These are phyloP conservation scores for Leptomonas seymouri DNA, from an alignment of 208 protist genomes.

Conservation along the genomic window DNA sequence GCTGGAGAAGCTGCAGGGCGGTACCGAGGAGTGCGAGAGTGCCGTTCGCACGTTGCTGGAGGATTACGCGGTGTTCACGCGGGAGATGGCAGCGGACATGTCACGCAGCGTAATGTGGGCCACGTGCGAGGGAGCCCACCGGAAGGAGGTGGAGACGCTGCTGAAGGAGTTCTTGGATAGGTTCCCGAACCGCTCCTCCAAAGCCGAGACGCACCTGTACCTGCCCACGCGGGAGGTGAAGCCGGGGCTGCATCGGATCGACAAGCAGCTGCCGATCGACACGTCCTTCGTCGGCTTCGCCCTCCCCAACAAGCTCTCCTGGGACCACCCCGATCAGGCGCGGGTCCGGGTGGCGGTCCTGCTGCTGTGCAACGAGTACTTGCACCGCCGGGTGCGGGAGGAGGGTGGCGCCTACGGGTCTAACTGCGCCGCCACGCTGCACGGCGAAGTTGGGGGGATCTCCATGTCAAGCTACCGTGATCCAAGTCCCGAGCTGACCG, in stretches of 20 bases:
- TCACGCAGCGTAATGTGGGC: conserved; percentile 70
- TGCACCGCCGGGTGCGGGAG: conserved; percentile 90
- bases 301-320: conserved; percentile 62
- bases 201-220: conserved; percentile 32
- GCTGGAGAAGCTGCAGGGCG: conserved; percentile 73
- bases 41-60: conserved; percentile 43
- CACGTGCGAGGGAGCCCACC: conserved; percentile 79
- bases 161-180: conserved; percentile 44
- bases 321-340: conserved; percentile 67
- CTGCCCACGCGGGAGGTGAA: conserved; percentile 19
- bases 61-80: conserved; percentile 46
- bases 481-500: conserved; percentile 69
- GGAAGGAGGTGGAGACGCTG: conserved; percentile 51
- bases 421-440: conserved; percentile 59
- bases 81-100: conserved; percentile 50
- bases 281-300: conserved; percentile 82
- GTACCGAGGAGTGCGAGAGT: conserved; percentile 31
- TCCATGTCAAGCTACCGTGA: conserved; percentile 92
- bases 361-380: conserved; percentile 83
- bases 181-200: conserved; percentile 32
- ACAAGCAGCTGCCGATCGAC: conserved; percentile 76
- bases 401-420: conserved; percentile 92
- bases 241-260: conserved; percentile 27
- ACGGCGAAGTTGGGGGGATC: conserved; percentile 76
- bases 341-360: conserved; percentile 75